Percentiles rank a stretch among this genome's conserved stretches.
phyloP scores from a whole-genome alignment of 176 grass and related monocot genomes.

The Lolium rigidum region DNA sequence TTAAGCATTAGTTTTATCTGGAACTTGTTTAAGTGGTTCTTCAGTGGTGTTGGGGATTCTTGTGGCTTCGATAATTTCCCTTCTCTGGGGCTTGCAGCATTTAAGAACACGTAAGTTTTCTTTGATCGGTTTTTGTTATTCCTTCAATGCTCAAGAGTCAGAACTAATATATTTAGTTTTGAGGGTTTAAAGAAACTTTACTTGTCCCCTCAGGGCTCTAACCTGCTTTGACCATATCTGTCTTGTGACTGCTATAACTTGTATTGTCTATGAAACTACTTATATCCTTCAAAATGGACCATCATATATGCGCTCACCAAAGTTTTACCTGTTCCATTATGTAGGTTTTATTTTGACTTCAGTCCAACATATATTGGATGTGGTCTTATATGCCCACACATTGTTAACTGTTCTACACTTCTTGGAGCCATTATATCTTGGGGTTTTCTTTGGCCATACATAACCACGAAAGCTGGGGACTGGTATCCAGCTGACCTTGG shows the following conservation, averaged over 20 bases:
- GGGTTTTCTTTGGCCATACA: constrained; percentile 93
- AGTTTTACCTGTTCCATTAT: constrained; percentile 31
- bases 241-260: background rate
- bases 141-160: background rate
- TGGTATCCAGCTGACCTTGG: constrained; percentile 88
- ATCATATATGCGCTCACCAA: background rate
- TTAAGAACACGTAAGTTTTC: constrained; percentile 83
- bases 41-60: constrained; percentile 83
- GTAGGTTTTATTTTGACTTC: constrained; percentile 97
- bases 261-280: constrained; percentile 19
- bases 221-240: background rate
- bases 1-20: constrained; percentile 91
- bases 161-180: background rate
- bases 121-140: constrained; percentile 17
- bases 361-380: constrained; percentile 94
- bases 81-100: constrained; percentile 76
- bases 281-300: background rate
- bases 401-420: constrained; percentile 92
- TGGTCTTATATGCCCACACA: constrained; percentile 90
- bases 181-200: constrained; percentile 3
- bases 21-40: constrained; percentile 99
- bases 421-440: constrained; percentile 90
- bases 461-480: constrained; percentile 70
- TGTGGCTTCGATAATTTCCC: constrained; percentile 95
- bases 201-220: background rate